Conservation (phyloP, 1,284 basidiomycete genomes). For the Trametes versicolor region DNA sequence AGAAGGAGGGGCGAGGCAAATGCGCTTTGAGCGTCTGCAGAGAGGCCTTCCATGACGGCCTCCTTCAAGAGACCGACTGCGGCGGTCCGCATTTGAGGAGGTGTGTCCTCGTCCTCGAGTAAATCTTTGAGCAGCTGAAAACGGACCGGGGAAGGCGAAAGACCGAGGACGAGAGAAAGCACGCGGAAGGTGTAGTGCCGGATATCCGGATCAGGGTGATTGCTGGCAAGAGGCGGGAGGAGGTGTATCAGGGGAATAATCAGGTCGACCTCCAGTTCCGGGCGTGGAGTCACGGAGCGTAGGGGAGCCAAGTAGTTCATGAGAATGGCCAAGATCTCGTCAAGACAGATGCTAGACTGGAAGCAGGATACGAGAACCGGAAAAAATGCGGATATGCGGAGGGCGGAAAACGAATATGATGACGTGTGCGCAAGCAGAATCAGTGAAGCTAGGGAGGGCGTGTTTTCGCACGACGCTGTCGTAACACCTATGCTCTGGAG, state of each 20-base stretch:
- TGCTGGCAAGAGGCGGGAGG: slow-evolving; percentile 64
- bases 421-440: slow-evolving; percentile 59
- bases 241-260: slow-evolving; percentile 57
- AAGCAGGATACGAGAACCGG: slow-evolving; percentile 60
- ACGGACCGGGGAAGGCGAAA: slow-evolving; percentile 56
- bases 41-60: slow-evolving; percentile 62
- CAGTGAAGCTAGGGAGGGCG: slow-evolving; percentile 50
- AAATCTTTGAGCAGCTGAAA: slow-evolving; percentile 62
- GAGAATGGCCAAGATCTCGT: slow-evolving; percentile 67
- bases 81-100: slow-evolving; percentile 72
- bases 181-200: slow-evolving; percentile 70
- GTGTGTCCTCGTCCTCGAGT: slow-evolving; percentile 55
- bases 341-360: slow-evolving; percentile 60
- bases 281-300: slow-evolving; percentile 27
- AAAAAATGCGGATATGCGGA: slow-evolving; percentile 48
- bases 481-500: slow-evolving; percentile 36
- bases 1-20: slow-evolving; percentile 61
- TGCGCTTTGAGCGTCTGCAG: slow-evolving; percentile 44
- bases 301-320: slow-evolving; percentile 52
- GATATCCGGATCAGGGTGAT: slow-evolving; percentile 63
- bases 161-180: slow-evolving; percentile 60
- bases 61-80: slow-evolving; percentile 75
- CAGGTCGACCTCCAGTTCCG: slow-evolving; percentile 54
- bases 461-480: slow-evolving; percentile 21
- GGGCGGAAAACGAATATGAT: slow-evolving; percentile 35